Base-by-base conservation (phyloP, 192 early-diverging fungal species). In the Backusella westeae region DNA sequence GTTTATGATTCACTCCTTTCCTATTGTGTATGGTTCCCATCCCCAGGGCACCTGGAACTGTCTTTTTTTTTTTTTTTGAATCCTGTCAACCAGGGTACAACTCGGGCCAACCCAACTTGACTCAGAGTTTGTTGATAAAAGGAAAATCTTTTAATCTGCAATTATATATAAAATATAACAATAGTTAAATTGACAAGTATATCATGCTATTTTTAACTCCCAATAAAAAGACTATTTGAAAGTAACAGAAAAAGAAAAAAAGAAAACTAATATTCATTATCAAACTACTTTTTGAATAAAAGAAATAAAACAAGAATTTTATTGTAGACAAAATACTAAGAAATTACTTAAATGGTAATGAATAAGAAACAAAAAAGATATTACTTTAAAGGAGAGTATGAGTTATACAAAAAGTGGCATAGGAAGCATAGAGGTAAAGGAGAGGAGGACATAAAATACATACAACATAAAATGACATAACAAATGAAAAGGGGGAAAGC, bases 391-490 rank as follows among this genome's bases (percentile, higher is more conserved):
- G 65, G 74, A 41, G 36, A 5, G 19, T 4, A 29, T 69, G 23
- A 53, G 36, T 23, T 39, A 41, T 66, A 59, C 32, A 75, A 56
- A 44, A 75, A 42, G 39, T 39, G n/a, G 29, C 23, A 53, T 32
- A 75, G 19, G 32, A 52, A 5, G 42, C 42, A 44, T 44, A 23
- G 21, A 36, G 26, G 5, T 9, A 26, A 36, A 32, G 36, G 52
- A 32, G 35, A 52, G 34, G 53, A 34, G 32, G 26, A 26, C 39
- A 76, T 69, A 59, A 42, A 72, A 34, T 32, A 69, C 34, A 77
- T 29, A 39, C 34, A 39, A 15, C 26, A 42, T 10, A 38, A 14
- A 41, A 36, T 56, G 8, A 76, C 34, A 69, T 49, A 76, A 53
- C 34, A 19, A 49, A n/a, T 49, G 14, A 42, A 53, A 66, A 21